A percentile compares a stretch with the other conserved stretches of the same genome.
phyloP scores from a whole-genome alignment of 805 yeast genomes.

The Candida arabinofermentans region DNA sequence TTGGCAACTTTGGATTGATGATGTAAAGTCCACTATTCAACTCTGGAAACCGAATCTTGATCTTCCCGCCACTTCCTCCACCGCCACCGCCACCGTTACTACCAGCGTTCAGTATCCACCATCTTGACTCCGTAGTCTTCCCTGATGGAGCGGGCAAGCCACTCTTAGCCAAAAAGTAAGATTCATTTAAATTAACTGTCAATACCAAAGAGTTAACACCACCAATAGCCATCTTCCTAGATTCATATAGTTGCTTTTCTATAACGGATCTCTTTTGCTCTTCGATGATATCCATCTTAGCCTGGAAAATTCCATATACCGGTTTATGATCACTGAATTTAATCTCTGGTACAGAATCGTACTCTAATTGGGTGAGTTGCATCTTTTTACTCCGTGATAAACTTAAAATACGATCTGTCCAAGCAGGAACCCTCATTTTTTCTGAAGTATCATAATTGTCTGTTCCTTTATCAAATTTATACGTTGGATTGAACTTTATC shows the following conservation, averaged over 20 bases:
- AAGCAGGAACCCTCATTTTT: conserved; percentile 90
- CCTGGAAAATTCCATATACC: conserved; percentile 67
- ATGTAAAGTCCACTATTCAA: conserved; percentile 38
- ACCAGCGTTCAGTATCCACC: conserved; percentile 71
- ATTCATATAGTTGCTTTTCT: conserved; percentile 52
- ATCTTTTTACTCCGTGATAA: conserved; percentile 50
- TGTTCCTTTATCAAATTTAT: conserved; percentile 88
- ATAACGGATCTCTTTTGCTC: conserved; percentile 47
- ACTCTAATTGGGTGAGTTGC: conserved; percentile 53
- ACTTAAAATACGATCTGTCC: conserved; percentile 90
- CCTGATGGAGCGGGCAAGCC: conserved; percentile 87
- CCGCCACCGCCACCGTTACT: not conserved
- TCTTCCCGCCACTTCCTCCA: conserved; percentile 37
- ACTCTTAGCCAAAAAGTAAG: conserved; percentile 21
- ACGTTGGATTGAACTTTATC: conserved; percentile 84
- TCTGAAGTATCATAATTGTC: conserved; percentile 82
- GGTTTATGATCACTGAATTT: conserved; percentile 88
- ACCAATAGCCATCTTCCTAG: conserved; percentile 42
- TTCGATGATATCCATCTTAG: conserved; percentile 63
- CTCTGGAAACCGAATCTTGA: conserved; percentile 57
- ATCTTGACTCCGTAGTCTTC: conserved; percentile 54
- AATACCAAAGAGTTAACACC: conserved; percentile 28
- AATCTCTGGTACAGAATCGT: conserved; percentile 54
- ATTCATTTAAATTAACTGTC: conserved; percentile 18
- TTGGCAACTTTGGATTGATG: conserved; percentile 65